Conservation (phyloP, 2,329 filamentous ascomycete genomes). For the Phialocephala sp. region DNA sequence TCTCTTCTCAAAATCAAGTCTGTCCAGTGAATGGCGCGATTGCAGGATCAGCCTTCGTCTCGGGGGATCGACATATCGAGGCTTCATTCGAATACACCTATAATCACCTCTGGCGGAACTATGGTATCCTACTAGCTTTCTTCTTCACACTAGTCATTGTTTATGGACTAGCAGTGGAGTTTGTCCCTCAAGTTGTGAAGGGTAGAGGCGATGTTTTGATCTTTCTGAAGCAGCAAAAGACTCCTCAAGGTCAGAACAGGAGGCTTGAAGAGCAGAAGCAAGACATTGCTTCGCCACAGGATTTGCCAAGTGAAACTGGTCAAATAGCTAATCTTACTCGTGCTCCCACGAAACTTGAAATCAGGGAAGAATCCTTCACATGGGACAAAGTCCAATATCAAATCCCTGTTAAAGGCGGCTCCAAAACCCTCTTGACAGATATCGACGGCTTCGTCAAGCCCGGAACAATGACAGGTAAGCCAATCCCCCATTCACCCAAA, state of each 20-base stretch:
- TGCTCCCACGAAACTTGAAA: constrained; percentile 66
- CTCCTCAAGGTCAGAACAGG: too few species aligned
- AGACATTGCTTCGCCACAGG: too few species aligned
- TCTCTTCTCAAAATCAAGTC: background rate
- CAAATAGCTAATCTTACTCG: too few species aligned
- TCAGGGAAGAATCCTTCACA: constrained; percentile 30
- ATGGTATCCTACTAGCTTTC: constrained; percentile 75
- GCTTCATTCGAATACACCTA: constrained; percentile 61
- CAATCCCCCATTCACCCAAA: background rate
- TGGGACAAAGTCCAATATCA: background rate
- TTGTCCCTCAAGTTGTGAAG: too few species aligned
- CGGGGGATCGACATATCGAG: constrained; percentile 61
- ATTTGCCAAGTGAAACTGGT: too few species aligned
- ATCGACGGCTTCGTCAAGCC: constrained; percentile 94
- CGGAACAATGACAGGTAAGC: constrained; percentile 72
- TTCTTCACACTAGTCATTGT: too few species aligned
- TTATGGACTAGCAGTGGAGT: too few species aligned
- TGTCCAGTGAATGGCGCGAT: constrained; percentile 50
- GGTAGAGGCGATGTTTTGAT: too few species aligned
- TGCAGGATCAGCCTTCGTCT: constrained; percentile 55
- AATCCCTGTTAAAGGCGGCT: constrained; percentile 59
- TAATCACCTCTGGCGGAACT: constrained; percentile 69
- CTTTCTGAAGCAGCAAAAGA: too few species aligned
- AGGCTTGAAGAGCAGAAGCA: too few species aligned
- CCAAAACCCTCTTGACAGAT: constrained; percentile 75